Percentiles rank a stretch among this genome's conserved stretches.
Evolutionary conservation across 306 rosid species (phyloP).

Genomic region (Datisca glomerata): DNA sequence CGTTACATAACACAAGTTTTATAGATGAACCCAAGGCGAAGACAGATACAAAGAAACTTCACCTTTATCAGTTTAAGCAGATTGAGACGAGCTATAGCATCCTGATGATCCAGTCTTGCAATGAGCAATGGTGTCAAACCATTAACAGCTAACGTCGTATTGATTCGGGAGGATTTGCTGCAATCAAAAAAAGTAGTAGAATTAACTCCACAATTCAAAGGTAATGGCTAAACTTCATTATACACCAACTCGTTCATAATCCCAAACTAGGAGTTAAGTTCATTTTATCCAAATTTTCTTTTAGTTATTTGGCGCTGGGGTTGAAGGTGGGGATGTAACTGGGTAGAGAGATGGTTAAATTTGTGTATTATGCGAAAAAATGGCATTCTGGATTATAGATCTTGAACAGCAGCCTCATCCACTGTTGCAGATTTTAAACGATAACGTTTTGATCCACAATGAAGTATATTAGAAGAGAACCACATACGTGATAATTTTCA

Average conservation of each 20-base stretch:
- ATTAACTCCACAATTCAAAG: too few relatives aligned
- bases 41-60: not conserved
- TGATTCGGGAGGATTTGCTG: slow-evolving; percentile 96
- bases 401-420: too few relatives aligned
- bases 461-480: not conserved
- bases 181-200: slow-evolving; percentile 11
- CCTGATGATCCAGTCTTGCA: slow-evolving; percentile 92
- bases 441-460: too few relatives aligned
- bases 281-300: too few relatives aligned
- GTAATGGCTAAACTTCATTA: not conserved
- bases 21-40: not conserved
- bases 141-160: slow-evolving; percentile 89
- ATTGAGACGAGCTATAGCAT: slow-evolving; percentile 98
- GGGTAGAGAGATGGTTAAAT: too few relatives aligned
- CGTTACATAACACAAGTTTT: not conserved
- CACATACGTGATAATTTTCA: slow-evolving; percentile 91
- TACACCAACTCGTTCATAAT: not conserved
- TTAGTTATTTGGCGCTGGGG: too few relatives aligned
- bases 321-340: too few relatives aligned
- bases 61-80: slow-evolving; percentile 97
- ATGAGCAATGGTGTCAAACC: slow-evolving; percentile 94
- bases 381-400: too few relatives aligned
- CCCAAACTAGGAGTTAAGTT: too few relatives aligned
- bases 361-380: too few relatives aligned
- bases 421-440: not conserved